These are phyloP conservation scores for Colletotrichum graminicola DNA, from an alignment of 2,329 filamentous ascomycete species.

Conservation along the genomic window DNA sequence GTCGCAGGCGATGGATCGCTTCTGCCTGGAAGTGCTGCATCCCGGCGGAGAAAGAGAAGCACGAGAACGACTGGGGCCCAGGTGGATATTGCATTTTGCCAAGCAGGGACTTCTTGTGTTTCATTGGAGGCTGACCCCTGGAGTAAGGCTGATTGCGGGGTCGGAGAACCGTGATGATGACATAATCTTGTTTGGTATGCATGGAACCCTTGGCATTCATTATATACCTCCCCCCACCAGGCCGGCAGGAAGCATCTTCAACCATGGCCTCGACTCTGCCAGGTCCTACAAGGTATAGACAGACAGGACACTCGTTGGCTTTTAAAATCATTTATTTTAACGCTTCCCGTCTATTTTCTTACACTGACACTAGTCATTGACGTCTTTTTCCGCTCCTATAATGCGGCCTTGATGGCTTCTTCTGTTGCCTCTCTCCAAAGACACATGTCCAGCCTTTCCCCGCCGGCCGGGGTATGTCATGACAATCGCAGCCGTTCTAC, in stretches of 20 bases:
- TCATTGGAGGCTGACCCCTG: slow-evolving; percentile 17
- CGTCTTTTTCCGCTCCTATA: slow-evolving; percentile 29
- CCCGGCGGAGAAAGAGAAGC: not conserved
- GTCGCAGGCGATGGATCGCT: not conserved
- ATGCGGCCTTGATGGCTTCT: slow-evolving; percentile 32
- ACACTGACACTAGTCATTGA: slow-evolving; percentile 41
- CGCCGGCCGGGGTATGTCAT: slow-evolving; percentile 29
- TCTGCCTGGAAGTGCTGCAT: slow-evolving; percentile 18
- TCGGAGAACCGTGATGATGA: not conserved
- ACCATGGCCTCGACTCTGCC: not conserved
- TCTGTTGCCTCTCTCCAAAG: slow-evolving; percentile 13
- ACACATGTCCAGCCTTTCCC: slow-evolving; percentile 22
- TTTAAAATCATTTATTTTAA: slow-evolving; percentile 42
- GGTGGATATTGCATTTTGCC: slow-evolving; percentile 15
- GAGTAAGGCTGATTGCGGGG: slow-evolving; percentile 31
- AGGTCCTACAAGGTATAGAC: not conserved
- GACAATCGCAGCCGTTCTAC: slow-evolving; percentile 24
- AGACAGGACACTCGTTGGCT: not conserved
- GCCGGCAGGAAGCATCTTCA: not conserved
- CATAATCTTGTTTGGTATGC: slow-evolving; percentile 6
- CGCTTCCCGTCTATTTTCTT: slow-evolving; percentile 42
- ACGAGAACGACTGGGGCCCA: slow-evolving; percentile 18
- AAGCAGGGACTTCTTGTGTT: slow-evolving; percentile 14
- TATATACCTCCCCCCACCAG: not conserved
- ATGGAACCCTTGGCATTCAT: not conserved